Conservation (phyloP, 1,284 basidiomycete species). For the Ganoderma lingzhi region DNA sequence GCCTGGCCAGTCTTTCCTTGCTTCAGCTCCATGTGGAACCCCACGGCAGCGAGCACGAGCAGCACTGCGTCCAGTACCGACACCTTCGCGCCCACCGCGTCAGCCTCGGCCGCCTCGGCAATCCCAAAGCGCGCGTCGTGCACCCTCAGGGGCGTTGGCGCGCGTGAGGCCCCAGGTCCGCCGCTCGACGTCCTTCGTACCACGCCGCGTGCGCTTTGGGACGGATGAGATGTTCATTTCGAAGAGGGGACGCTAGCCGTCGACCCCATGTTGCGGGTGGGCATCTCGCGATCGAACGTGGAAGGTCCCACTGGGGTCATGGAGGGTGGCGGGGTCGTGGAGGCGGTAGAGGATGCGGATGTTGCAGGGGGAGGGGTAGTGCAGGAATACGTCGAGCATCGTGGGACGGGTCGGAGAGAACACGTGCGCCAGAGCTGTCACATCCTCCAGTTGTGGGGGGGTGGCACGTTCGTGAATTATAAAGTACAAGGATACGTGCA, state of each 20-base stretch:
- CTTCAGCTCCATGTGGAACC: constrained; percentile 3
- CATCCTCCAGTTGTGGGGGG: constrained; percentile 11
- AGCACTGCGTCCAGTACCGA: constrained; percentile 3
- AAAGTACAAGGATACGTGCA: not conserved
- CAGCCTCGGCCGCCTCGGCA: not conserved
- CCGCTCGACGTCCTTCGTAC: not conserved
- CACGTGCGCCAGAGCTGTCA: constrained; percentile 18
- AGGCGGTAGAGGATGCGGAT: not conserved
- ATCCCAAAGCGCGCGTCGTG: constrained; percentile 16
- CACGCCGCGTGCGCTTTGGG: not conserved
- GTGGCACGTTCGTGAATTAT: no score
- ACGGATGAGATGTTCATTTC: not conserved
- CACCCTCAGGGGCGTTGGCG: not conserved
- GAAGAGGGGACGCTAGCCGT: constrained; percentile 19
- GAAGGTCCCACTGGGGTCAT: not conserved
- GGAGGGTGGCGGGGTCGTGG: not conserved
- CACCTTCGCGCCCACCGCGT: constrained; percentile 7
- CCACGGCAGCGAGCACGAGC: constrained; percentile 4
- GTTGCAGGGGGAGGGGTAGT: constrained; percentile 11
- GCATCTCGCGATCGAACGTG: not conserved
- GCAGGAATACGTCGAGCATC: constrained; percentile 23
- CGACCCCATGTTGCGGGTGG: not conserved
- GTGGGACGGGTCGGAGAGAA: constrained; percentile 22
- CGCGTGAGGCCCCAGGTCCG: not conserved
- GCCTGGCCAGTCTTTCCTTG: not conserved